phyloP scores from a whole-genome alignment of 2,329 filamentous ascomycete genomes.

The Amauroascus verrucosus region DNA sequence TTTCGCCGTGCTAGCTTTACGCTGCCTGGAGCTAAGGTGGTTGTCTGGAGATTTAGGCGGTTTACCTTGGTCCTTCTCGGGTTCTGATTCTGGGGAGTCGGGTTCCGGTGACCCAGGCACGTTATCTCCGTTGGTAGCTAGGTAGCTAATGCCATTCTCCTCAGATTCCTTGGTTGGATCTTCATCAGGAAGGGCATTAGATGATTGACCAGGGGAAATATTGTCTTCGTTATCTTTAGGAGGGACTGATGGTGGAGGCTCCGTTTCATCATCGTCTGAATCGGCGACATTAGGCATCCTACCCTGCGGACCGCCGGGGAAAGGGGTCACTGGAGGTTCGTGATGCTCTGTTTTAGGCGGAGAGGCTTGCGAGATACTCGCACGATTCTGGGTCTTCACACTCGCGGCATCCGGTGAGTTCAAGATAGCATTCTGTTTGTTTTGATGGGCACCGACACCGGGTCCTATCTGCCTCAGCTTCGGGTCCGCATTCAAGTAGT shows the following conservation, averaged over 20 bases:
- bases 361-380: constrained; percentile 4
- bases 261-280: constrained; percentile 12
- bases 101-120: not conserved
- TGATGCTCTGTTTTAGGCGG: constrained; percentile 16
- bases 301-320: constrained; percentile 18
- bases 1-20: not conserved
- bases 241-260: constrained; percentile 17
- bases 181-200: not conserved
- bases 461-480: constrained; percentile 45
- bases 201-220: not conserved
- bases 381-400: constrained; percentile 4
- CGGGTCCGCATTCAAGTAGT: constrained; percentile 82
- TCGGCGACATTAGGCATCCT: constrained; percentile 9
- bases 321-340: constrained; percentile 20
- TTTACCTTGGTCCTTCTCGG: not conserved
- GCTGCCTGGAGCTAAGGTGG: not conserved
- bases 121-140: not conserved
- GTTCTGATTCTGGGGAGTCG: not conserved
- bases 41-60: not conserved
- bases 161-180: constrained; percentile 13
- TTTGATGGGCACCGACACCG: constrained; percentile 19
- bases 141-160: constrained; percentile 9
- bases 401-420: constrained; percentile 6
- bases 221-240: constrained; percentile 16
- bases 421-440: constrained; percentile 12